These are phyloP conservation scores for Puya raimondii DNA, from an alignment of 176 grass and related monocot species.

Conservation along the genomic window DNA sequence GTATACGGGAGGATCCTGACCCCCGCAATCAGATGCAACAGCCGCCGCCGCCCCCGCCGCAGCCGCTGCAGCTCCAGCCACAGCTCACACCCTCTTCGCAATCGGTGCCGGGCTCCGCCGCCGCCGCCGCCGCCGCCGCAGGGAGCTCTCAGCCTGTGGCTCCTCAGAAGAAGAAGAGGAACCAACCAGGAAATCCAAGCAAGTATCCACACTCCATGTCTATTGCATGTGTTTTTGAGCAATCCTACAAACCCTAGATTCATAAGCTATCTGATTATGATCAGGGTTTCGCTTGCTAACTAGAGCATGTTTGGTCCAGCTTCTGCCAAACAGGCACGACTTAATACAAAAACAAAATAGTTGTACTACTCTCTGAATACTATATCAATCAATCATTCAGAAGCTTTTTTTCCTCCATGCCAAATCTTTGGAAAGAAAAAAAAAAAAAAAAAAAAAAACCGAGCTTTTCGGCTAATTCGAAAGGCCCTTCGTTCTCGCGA, in stretches of 20 bases:
- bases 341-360: no score
- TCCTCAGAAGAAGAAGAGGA: constrained; percentile 71
- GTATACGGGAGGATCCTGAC: constrained; percentile 32
- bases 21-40: constrained; percentile 22
- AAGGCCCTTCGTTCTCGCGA: no score
- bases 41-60: not conserved
- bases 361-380: no score
- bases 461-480: no score
- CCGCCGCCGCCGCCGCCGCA: not conserved
- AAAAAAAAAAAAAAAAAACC: no score
- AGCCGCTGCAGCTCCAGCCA: not conserved
- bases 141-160: constrained; percentile 12
- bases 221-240: constrained; percentile 1
- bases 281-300: no score
- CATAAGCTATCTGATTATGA: no score
- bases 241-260: not conserved
- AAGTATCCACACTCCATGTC: constrained; percentile 31
- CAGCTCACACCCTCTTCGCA: not conserved
- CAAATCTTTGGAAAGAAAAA: no score
- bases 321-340: no score
- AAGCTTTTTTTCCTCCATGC: no score
- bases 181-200: constrained; percentile 89
- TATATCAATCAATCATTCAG: no score
- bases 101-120: not conserved
- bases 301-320: no score